phyloP scores from a whole-genome alignment of 78 protist genomes.

The Tieghemostelium lacteum region DNA sequence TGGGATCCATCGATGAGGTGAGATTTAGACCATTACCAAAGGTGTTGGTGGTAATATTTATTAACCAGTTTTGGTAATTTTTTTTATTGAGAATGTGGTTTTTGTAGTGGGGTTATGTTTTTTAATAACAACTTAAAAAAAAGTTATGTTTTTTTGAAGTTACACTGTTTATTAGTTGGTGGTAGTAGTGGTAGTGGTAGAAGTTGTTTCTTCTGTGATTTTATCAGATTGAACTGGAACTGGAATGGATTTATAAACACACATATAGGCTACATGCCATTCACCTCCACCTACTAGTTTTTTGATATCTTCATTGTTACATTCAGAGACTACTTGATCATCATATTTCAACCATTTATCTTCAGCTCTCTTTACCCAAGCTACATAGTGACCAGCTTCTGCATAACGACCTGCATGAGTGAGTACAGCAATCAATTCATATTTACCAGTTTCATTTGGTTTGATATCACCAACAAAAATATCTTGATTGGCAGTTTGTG shows the following conservation, averaged over 20 bases:
- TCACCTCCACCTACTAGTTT: conserved; percentile 90
- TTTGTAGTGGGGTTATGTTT: too few relatives aligned
- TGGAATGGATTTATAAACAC: conserved; percentile 81
- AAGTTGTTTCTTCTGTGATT: too few relatives aligned
- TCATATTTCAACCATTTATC: conserved; percentile 91
- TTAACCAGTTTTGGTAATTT: too few relatives aligned
- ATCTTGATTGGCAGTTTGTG: neutral
- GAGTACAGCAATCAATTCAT: conserved; percentile 91
- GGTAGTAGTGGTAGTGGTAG: too few relatives aligned
- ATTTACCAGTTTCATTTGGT: conserved; percentile 84
- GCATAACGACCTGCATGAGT: conserved; percentile 96
- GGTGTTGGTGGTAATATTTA: too few relatives aligned
- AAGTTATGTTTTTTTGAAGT: neutral
- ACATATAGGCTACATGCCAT: conserved; percentile 93
- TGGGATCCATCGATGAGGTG: too few relatives aligned
- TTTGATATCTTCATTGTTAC: conserved; percentile 82
- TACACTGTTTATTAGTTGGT: too few relatives aligned
- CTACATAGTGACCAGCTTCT: conserved; percentile 96
- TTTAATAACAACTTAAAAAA: neutral
- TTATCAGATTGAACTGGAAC: too few relatives aligned
- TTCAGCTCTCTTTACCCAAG: conserved; percentile 86
- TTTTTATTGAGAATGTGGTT: neutral
- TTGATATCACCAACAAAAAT: neutral
- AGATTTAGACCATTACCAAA: too few relatives aligned
- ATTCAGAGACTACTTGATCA: conserved; percentile 87